Conservation (phyloP, 1,139 yeast species). For the Saccharomyces hybrid region DNA sequence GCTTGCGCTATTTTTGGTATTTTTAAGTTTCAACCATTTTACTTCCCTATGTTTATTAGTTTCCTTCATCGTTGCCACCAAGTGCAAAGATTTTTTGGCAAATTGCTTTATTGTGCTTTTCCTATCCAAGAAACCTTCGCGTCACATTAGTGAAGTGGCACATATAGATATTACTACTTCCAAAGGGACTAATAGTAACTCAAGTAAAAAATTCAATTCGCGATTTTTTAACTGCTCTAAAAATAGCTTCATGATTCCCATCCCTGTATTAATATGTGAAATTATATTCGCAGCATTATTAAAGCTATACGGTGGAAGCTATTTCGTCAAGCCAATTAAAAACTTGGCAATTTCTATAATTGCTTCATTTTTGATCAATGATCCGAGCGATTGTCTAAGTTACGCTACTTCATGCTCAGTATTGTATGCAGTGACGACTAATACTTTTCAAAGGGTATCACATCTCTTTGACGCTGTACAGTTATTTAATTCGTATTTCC, state of each 20-base stretch:
- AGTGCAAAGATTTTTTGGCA: slow-evolving; percentile 23
- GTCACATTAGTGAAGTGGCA: slow-evolving; percentile 8
- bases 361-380: slow-evolving; percentile 29
- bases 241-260: slow-evolving; percentile 2
- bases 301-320: slow-evolving; percentile 17
- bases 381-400: slow-evolving; percentile 24
- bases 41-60: slow-evolving; percentile 20
- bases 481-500: not conserved
- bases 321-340: slow-evolving; percentile 22
- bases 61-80: slow-evolving; percentile 24
- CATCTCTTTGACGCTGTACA: not conserved
- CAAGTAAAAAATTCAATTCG: not conserved
- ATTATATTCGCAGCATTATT: slow-evolving; percentile 18
- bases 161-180: slow-evolving; percentile 1
- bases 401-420: slow-evolving; percentile 27
- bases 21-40: slow-evolving; percentile 27
- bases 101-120: slow-evolving; percentile 23
- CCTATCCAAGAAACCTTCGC: slow-evolving; percentile 23
- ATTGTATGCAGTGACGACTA: slow-evolving; percentile 21
- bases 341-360: slow-evolving; percentile 25
- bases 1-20: slow-evolving; percentile 26
- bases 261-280: slow-evolving; percentile 14
- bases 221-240: not conserved
- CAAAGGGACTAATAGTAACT: slow-evolving; percentile 3
- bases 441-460: slow-evolving; percentile 7